Evolutionary conservation across 2,329 filamentous ascomycete genomes (phyloP), one percentile per base, ranked within the genome.

Genomic region (Samsoniella hepiali): DNA sequence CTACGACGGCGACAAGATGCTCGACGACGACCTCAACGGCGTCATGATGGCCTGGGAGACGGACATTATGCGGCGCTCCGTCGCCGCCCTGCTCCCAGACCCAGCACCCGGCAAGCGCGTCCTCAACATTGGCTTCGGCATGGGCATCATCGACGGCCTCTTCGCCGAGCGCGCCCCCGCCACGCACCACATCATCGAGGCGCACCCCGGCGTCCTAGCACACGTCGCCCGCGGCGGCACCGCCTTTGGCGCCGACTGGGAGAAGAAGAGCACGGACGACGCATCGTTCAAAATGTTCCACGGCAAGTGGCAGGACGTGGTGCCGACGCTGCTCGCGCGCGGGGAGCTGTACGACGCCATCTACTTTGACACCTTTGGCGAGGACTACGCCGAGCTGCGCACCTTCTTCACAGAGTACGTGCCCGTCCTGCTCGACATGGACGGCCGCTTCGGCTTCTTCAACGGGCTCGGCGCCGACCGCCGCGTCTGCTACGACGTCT

Each of bases 361-460:
- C 68, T 99, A 98, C 79, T 98, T 97, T 72, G 95, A 99, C 73
- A 99, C 95, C 0, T 98, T 98, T 75, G 95, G 93, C 7, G 95
- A 99, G 77, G 91, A 95, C 67, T 99, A 98, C 76, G 81, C 82
- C 2, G 91, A 94, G 73, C 85, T 98, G 34, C 89, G 89, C 54
- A 82, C 88, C 65, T 97, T 98, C 79, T 97, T 98, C 74, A 89
- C 85, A 2, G 95, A 98, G 74, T 87, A 90, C 69, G 88, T 98
- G 11, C 91, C 95, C 38, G 89, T 87, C 0, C 76, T 98, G 61
- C 79, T 99, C 53, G 88, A 91, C 68, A 80, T 83, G 29, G 77
- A 84, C 4, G 90, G 93, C 65, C 84, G 88, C 9, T 96, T 96
- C 73, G 88, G 93, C 67, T 96, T 94, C 76, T 91, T 96, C 74